Base-by-base conservation (phyloP, 1,284 basidiomycete genomes). In the Ustilago sp. region DNA sequence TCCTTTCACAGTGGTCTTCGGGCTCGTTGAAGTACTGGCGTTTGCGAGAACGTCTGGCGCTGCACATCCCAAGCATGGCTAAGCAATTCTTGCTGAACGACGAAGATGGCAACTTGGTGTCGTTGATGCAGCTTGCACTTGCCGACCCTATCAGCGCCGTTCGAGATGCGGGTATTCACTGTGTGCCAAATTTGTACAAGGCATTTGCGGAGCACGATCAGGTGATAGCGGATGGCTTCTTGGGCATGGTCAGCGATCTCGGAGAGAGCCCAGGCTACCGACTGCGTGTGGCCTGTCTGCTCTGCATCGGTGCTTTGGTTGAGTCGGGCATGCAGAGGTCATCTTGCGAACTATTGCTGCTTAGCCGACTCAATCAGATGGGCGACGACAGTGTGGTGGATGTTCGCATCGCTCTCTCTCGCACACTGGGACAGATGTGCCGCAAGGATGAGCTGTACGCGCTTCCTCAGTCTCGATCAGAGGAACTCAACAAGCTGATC, bases 111-210 rank as follows among this genome's bases (percentile, higher is more conserved):
- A 81, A 77, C 47, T 62, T 85, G n/a, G 82, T 85, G 2, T 81
- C 83, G 48, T 87, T 93, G 64, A 88, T 94, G 80, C 87, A 88
- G 72, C 88, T 88, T 62, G 93, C 92, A 1, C 87, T 98, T 43
- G 89, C 91, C 68, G 95, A 98, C 83, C 87, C 88, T 17, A 93
- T 94, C 66, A 92, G 93, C 38, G 91, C 93, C 34, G 93, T 98
- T 7, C 89, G 95, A 59, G 92, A 94, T 79, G 91, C 91, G 23
- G 93, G 92, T 3, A 89, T 94, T 28, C 82, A 86, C 31, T 87
- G 88, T 66, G 92, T 93, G 2, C 62, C 67, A 12, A 43, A 78
- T 47, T 80, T 77, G 62, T 78, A 80, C 67, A 64, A 47, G 47
- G 79, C 75, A 19, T 83, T 81, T 43, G 75, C 74, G 62, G 80